These are phyloP conservation scores for Solanum tarapatanum DNA, from an alignment of 257 asterid species.

Conservation along the genomic window DNA sequence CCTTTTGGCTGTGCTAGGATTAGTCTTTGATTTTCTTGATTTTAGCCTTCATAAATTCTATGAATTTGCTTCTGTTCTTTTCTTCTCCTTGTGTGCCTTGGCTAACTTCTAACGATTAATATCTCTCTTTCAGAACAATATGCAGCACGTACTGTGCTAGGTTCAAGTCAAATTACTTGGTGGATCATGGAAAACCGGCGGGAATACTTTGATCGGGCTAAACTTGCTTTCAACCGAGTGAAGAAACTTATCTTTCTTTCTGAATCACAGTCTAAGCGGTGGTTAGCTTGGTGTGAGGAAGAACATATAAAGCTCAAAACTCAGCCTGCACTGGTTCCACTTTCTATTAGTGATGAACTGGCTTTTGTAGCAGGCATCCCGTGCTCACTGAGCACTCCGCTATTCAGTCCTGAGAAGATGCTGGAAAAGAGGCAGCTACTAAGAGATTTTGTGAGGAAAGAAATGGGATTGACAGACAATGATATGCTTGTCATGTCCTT, in stretches of 20 bases:
- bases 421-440: conserved; percentile 49
- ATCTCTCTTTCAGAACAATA: conserved; percentile 55
- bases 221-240: conserved; percentile 66
- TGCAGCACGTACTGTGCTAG: conserved; percentile 74
- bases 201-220: conserved; percentile 82
- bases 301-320: conserved; percentile 67
- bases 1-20: not conserved
- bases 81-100: not conserved
- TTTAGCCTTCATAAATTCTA: not conserved
- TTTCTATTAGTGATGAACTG: conserved; percentile 88
- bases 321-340: conserved; percentile 68
- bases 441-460: conserved; percentile 62
- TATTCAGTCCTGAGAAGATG: conserved; percentile 66
- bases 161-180: conserved; percentile 88
- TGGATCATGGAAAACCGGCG: conserved; percentile 98
- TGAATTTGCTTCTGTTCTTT: not conserved
- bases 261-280: conserved; percentile 66
- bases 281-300: conserved; percentile 91
- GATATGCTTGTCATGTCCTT: conserved; percentile 70
- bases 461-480: conserved; percentile 72
- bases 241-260: conserved; percentile 83
- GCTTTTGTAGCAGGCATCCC: conserved; percentile 85
- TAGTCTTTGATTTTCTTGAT: not conserved
- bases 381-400: conserved; percentile 67
- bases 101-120: not conserved